Base-by-base conservation (phyloP, 345 rosid species). In the Corchorus olitorius region DNA sequence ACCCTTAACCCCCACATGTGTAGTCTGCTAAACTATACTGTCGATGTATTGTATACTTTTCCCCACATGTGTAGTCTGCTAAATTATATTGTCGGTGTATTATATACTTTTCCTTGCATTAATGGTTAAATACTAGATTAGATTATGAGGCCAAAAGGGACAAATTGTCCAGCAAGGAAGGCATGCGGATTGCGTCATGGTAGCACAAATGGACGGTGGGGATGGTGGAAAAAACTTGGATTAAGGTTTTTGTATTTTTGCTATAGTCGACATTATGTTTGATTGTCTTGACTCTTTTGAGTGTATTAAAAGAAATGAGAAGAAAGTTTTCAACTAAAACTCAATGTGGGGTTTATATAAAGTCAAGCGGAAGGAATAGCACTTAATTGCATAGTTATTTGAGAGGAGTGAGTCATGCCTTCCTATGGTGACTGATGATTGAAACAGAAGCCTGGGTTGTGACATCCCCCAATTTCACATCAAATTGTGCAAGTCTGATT, bases 201-300 rank as follows among this genome's bases (percentile, higher is more conserved):
- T 33, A 33, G 74, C 59, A 39, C 78, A 65, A 52, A 66, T 60
- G 81, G 88, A 76, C 83, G 83, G 85, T 62, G 74, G 45, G 15
- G 66, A 52, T 10, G 33, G 33, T 5, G 17, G 60, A 70, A 70
- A 34, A 41, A 17, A 49, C 5, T 33, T 16, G 59, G 50, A 69
- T 69, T 15, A 50, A 49, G 27, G n/a, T 2, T 13, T 45, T 49
- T 15, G 33, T 69, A 27, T 37, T 6, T 13, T 45, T 22, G 52
- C n/a, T 17, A 17, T 53, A n/a, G 48, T 54, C 63, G 33, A 71
- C 63, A 49, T n/a, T n/a, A n/a, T 54, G 35, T 37, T 33, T 52
- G 61, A 52, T 70, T 70, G 74, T 70, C 61, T 50, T 50, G 15
- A 5, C 20, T 56, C 27, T 27, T 43, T 56, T 12, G 54, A 46